Evolutionary conservation across 768 basidiomycete genomes (phyloP).

Genomic region (Rhodotorula graminis): DNA sequence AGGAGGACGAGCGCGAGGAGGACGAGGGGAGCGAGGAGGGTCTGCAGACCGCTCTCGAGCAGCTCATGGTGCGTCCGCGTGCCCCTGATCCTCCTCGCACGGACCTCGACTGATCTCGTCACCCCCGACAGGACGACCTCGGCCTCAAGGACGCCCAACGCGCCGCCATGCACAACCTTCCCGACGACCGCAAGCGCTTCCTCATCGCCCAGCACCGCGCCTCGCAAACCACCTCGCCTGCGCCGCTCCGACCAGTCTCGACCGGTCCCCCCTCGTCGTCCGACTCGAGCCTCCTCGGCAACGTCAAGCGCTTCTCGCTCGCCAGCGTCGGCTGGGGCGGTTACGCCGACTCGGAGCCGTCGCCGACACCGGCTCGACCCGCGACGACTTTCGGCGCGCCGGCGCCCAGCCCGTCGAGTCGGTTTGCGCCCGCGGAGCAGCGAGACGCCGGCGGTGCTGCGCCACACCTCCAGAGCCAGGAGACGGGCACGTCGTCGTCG

Average conservation of each 20-base stretch:
- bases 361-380: slow-evolving; percentile 22
- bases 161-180: slow-evolving; percentile 59
- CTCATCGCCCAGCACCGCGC: slow-evolving; percentile 60
- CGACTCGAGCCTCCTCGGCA: slow-evolving; percentile 4
- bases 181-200: slow-evolving; percentile 62
- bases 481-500: slow-evolving; percentile 12
- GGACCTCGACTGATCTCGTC: neutral
- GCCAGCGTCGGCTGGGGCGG: slow-evolving; percentile 31
- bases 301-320: slow-evolving; percentile 40
- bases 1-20: slow-evolving; percentile 37
- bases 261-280: slow-evolving; percentile 10
- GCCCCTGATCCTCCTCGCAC: neutral
- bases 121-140: slow-evolving; percentile 59
- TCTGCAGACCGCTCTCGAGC: slow-evolving; percentile 55
- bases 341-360: neutral
- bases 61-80: slow-evolving; percentile 57
- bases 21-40: slow-evolving; percentile 50
- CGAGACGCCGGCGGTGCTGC: slow-evolving; percentile 22
- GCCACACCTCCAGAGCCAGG: slow-evolving; percentile 49
- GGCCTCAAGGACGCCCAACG: slow-evolving; percentile 69
- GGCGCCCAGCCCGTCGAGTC: neutral
- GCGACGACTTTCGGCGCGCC: slow-evolving; percentile 6
- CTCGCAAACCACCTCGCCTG: slow-evolving; percentile 39
- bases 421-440: neutral
- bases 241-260: slow-evolving; percentile 18